These are phyloP conservation scores for Lathyrus aphaca DNA, from an alignment of 306 rosid species.

Conservation along the genomic window DNA sequence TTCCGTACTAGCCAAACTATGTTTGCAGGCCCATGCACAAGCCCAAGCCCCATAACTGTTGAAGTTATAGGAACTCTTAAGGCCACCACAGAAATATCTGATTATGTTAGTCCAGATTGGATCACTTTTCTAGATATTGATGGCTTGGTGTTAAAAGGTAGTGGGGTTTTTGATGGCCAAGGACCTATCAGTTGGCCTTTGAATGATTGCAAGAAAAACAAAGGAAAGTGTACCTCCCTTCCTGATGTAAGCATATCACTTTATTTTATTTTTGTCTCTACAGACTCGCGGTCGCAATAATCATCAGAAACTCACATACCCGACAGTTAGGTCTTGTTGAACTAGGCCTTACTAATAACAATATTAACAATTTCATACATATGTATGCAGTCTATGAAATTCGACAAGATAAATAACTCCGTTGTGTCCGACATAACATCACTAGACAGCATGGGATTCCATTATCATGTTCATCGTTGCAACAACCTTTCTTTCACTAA, in stretches of 20 bases:
- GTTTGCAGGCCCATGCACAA: slow-evolving; percentile 71
- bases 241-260: slow-evolving; percentile 52
- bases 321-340: too few species aligned
- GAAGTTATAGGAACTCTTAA: slow-evolving; percentile 53
- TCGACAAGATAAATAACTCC: slow-evolving; percentile 44
- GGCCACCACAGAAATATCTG: slow-evolving; percentile 56
- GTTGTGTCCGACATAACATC: slow-evolving; percentile 51
- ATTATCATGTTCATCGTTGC: slow-evolving; percentile 38
- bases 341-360: too few species aligned
- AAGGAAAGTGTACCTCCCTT: slow-evolving; percentile 37
- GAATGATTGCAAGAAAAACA: slow-evolving; percentile 35
- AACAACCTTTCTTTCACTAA: slow-evolving; percentile 38
- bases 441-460: slow-evolving; percentile 62
- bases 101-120: slow-evolving; percentile 62
- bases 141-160: slow-evolving; percentile 54
- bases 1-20: slow-evolving; percentile 53
- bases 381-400: slow-evolving; percentile 57
- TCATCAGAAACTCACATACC: too few species aligned
- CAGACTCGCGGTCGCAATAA: too few species aligned
- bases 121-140: slow-evolving; percentile 46
- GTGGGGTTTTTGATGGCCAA: slow-evolving; percentile 72
- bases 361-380: not conserved
- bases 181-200: slow-evolving; percentile 53
- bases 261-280: too few species aligned
- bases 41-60: slow-evolving; percentile 51